phyloP scores from a whole-genome alignment of 495 filamentous ascomycete genomes.

The Neurospora sp. region DNA sequence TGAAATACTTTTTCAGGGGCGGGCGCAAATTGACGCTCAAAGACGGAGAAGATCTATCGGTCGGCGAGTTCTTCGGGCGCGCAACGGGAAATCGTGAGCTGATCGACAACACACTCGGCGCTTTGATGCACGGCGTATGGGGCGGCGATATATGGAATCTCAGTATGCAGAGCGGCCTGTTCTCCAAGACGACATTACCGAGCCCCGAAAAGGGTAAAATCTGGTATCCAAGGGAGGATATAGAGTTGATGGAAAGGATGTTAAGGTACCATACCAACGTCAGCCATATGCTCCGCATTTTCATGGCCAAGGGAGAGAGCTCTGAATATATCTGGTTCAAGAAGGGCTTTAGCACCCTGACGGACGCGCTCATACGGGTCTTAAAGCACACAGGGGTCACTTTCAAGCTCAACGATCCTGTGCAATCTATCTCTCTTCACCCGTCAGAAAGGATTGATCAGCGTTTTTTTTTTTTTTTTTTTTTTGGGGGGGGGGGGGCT shows the following conservation, averaged over 20 bases:
- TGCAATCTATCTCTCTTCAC: conserved; percentile 24
- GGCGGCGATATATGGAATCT: conserved; percentile 83
- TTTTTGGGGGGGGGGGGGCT: too few relatives aligned
- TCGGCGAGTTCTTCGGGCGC: conserved; percentile 57
- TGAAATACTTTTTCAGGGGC: conserved; percentile 16
- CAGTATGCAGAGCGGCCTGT: conserved; percentile 48
- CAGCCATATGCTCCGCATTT: neutral
- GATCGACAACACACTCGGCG: conserved; percentile 69
- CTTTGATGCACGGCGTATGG: conserved; percentile 80
- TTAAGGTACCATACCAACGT: neutral
- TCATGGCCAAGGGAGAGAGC: conserved; percentile 1
- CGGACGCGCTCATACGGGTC: conserved; percentile 33
- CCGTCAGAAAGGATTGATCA: conserved; percentile 11
- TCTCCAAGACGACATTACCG: conserved; percentile 4
- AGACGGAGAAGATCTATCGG: conserved; percentile 51
- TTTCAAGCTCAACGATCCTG: conserved; percentile 36
- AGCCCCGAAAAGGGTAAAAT: neutral
- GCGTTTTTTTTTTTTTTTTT: too few relatives aligned
- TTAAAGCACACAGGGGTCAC: conserved; percentile 39
- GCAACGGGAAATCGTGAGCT: conserved; percentile 41
- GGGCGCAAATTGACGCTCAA: neutral
- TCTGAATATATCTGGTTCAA: conserved; percentile 34
- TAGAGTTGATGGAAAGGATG: neutral
- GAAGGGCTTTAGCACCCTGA: conserved; percentile 47
- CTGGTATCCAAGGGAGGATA: neutral